A percentile compares a stretch with the other conserved stretches of the same genome.
Evolutionary conservation across 2,329 filamentous ascomycete genomes (phyloP).

Genomic region (Venturiaceae sp.): DNA sequence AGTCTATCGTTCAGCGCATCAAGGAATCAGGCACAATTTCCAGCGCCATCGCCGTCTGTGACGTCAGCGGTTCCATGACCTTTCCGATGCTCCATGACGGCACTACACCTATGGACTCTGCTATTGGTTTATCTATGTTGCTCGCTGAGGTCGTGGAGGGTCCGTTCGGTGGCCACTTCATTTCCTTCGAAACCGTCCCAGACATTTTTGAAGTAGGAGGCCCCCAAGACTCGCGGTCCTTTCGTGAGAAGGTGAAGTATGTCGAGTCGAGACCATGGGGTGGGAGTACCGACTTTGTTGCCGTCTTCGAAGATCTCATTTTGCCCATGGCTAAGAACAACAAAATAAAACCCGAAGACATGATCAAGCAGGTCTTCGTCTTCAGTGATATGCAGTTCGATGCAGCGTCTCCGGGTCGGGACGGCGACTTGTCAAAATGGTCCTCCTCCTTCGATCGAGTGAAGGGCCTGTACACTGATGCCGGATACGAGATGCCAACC

Average conservation of each 20-base stretch:
- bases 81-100: constrained; percentile 31
- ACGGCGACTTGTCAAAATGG: constrained; percentile 20
- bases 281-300: constrained; percentile 41
- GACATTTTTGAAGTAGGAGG: constrained; percentile 32
- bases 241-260: constrained; percentile 32
- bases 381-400: constrained; percentile 56
- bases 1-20: constrained; percentile 46
- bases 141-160: constrained; percentile 42
- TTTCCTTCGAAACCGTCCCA: constrained; percentile 41
- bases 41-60: constrained; percentile 47
- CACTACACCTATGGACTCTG: constrained; percentile 41
- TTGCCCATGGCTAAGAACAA: constrained; percentile 44
- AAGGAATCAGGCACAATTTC: constrained; percentile 44
- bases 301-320: constrained; percentile 45
- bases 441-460: constrained; percentile 42
- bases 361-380: constrained; percentile 52
- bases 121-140: constrained; percentile 48
- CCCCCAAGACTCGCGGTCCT: constrained; percentile 17
- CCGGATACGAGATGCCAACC: constrained; percentile 49
- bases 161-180: constrained; percentile 46
- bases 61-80: constrained; percentile 47
- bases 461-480: constrained; percentile 31
- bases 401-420: constrained; percentile 14
- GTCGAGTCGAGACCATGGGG: constrained; percentile 28
- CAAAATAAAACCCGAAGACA: constrained; percentile 43